These are phyloP conservation scores for Emericellopsis terricola DNA, from an alignment of 495 filamentous ascomycete species.

Conservation along the genomic window DNA sequence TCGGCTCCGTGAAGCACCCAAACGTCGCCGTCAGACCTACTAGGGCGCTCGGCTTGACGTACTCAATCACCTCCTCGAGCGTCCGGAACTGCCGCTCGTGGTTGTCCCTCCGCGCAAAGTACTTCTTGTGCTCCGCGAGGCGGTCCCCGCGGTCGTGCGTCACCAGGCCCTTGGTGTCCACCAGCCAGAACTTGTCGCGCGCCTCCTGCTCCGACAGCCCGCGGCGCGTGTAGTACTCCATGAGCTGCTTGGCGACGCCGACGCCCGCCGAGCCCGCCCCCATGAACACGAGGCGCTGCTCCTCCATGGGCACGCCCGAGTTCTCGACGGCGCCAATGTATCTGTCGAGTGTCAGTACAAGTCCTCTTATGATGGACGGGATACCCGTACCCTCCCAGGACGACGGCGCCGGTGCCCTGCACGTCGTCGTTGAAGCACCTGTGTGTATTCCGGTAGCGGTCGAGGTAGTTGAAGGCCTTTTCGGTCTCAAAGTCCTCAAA, in stretches of 20 bases:
- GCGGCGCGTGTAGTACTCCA: slow-evolving; percentile 85
- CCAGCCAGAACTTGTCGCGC: slow-evolving; percentile 84
- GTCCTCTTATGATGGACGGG: background rate
- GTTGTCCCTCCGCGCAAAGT: slow-evolving; percentile 89
- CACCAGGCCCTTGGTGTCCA: slow-evolving; percentile 92
- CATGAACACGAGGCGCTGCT: slow-evolving; percentile 90
- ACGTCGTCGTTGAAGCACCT: slow-evolving; percentile 99
- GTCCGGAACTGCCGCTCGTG: slow-evolving; percentile 74
- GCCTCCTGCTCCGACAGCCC: slow-evolving; percentile 88
- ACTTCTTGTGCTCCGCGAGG: slow-evolving; percentile 92
- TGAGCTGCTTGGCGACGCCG: slow-evolving; percentile 91
- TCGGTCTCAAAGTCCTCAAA: slow-evolving; percentile 97
- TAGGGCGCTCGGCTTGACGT: slow-evolving; percentile 84
- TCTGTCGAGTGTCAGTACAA: slow-evolving; percentile 13
- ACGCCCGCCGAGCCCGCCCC: slow-evolving; percentile 91
- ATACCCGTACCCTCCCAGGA: slow-evolving; percentile 53
- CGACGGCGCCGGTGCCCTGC: slow-evolving; percentile 92
- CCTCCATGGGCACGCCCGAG: slow-evolving; percentile 69
- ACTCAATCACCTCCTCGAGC: slow-evolving; percentile 83
- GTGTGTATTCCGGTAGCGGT: slow-evolving; percentile 70
- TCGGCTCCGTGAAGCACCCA: slow-evolving; percentile 79
- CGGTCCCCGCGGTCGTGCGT: slow-evolving; percentile 86
- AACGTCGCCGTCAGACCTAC: slow-evolving; percentile 90
- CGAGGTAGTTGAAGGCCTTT: slow-evolving; percentile 79
- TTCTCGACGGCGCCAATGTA: slow-evolving; percentile 88